These are phyloP conservation scores for Microcyclospora tardicrescens DNA, from an alignment of 2,329 filamentous ascomycete genomes.

Conservation along the genomic window DNA sequence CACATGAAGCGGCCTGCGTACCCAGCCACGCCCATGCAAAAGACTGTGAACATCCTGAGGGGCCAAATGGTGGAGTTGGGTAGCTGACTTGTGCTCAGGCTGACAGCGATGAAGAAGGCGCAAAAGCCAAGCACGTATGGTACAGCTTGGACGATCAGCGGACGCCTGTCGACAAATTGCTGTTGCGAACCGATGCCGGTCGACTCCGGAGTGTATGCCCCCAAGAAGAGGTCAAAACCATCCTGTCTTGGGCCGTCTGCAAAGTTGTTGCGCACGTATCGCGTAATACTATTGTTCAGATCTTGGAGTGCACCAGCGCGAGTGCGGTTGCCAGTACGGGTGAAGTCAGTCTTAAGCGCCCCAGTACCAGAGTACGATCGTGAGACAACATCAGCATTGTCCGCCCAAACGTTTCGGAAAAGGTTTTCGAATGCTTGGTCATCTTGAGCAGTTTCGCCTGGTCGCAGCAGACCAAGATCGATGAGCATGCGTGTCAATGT, in stretches of 20 bases:
- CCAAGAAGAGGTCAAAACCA: slow-evolving; percentile 87
- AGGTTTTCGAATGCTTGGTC: slow-evolving; percentile 74
- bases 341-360: slow-evolving; percentile 95
- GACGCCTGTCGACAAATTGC: slow-evolving; percentile 73
- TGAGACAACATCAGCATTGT: slow-evolving; percentile 93
- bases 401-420: slow-evolving; percentile 96
- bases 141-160: slow-evolving; percentile 80
- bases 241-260: slow-evolving; percentile 87
- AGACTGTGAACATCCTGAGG: slow-evolving; percentile 64
- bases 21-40: slow-evolving; percentile 58
- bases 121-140: slow-evolving; percentile 83
- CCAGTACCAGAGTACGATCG: slow-evolving; percentile 90
- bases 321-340: slow-evolving; percentile 80
- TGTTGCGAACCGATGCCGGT: slow-evolving; percentile 57
- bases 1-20: slow-evolving; percentile 70
- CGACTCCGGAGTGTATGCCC: slow-evolving; percentile 64
- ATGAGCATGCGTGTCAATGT: slow-evolving; percentile 78
- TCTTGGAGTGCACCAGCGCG: slow-evolving; percentile 76
- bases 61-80: slow-evolving; percentile 69
- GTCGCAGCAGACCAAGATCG: slow-evolving; percentile 65
- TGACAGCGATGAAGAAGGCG: slow-evolving; percentile 68
- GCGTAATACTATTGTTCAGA: slow-evolving; percentile 71
- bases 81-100: slow-evolving; percentile 55
- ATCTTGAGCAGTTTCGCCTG: slow-evolving; percentile 65
- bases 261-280: slow-evolving; percentile 92